Base-by-base conservation (phyloP, 371 early-diverging fungal genomes). In the Smittium culicis region DNA sequence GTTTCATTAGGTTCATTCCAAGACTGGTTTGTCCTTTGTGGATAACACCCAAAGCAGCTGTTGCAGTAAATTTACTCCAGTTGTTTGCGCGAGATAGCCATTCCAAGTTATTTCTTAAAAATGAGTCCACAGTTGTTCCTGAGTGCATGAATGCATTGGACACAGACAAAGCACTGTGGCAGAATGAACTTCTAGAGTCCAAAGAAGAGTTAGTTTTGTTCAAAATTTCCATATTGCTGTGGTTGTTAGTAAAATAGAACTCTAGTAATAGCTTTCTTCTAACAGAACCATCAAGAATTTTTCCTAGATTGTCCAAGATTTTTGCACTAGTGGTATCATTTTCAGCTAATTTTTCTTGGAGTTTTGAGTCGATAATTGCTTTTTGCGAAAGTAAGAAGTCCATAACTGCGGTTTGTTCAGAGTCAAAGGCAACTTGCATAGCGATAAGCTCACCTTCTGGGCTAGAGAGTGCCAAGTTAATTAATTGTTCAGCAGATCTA, bases 41-140 rank as follows among this genome's bases (percentile, higher is more conserved):
- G 68, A 99, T 98, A 28, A 99, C 97, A 69, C 99, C 99, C 66
- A 99, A 80, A n/a, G 92, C 91, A 2, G 99, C 97, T 3, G 98
- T 93, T 2, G 98, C 99, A 66, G 92, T 90, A 79, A 99, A 99
- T 80, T 96, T 98, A 55, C 94, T 88, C 99, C 99, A 99, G 82
- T 96, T 96, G 65, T 89, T 94, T 30, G 98, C 94, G 68, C 96
- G 86, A 25, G 91, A 86, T 61, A 99, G 85, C 95, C 99, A 96
- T 72, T 98, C 99, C 63, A 97, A 79, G 76, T 97, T 99, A 69
- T 93, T 90, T 65, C 99, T 85, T 73, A 98, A 83, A 71, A 99
- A 97, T 66, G 93, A 91, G 74, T 99, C 99, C 71, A 92, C 92
- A 1, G 99, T 97, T 5, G 99, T 99, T 66, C 99, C 98, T 27